Percentiles rank a stretch among this genome's conserved stretches.
These are phyloP conservation scores for Skeletonema grethae DNA, from an alignment of 108 stramenopile species.

Conservation along the genomic window DNA sequence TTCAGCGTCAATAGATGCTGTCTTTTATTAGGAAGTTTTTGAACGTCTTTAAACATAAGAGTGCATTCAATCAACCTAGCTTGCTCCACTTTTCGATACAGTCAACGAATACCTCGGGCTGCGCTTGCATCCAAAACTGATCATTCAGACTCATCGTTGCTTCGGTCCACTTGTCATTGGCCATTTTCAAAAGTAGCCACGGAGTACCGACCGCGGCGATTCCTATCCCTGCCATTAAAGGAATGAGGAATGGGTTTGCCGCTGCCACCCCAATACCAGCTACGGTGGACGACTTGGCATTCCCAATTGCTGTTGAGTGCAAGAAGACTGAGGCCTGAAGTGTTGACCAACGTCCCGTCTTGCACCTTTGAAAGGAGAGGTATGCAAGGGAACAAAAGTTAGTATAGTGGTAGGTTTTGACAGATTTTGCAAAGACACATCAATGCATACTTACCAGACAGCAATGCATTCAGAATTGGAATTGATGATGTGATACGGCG, in stretches of 20 bases:
- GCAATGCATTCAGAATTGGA: slow-evolving; percentile 87
- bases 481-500: slow-evolving; percentile 71
- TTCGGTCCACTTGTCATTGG: slow-evolving; percentile 64
- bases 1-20: neutral
- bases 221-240: slow-evolving; percentile 29
- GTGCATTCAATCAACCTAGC: slow-evolving; percentile 1
- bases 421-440: no score
- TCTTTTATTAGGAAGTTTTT: neutral
- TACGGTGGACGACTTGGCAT: slow-evolving; percentile 45
- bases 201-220: slow-evolving; percentile 48
- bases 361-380: slow-evolving; percentile 24
- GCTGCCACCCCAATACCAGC: slow-evolving; percentile 37
- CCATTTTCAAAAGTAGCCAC: slow-evolving; percentile 35
- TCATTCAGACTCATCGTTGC: slow-evolving; percentile 57
- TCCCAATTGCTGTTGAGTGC: slow-evolving; percentile 54
- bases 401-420: neutral
- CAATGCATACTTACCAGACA: slow-evolving; percentile 50
- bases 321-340: slow-evolving; percentile 51
- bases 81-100: slow-evolving; percentile 69
- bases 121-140: slow-evolving; percentile 65
- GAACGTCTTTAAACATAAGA: neutral
- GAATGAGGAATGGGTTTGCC: slow-evolving; percentile 40
- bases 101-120: slow-evolving; percentile 76
- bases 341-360: slow-evolving; percentile 48
- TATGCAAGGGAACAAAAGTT: neutral